A percentile compares a stretch with the other conserved stretches of the same genome.
Conservation (phyloP, 1,284 basidiomycete species). For the Ceratobasidium sp. region DNA sequence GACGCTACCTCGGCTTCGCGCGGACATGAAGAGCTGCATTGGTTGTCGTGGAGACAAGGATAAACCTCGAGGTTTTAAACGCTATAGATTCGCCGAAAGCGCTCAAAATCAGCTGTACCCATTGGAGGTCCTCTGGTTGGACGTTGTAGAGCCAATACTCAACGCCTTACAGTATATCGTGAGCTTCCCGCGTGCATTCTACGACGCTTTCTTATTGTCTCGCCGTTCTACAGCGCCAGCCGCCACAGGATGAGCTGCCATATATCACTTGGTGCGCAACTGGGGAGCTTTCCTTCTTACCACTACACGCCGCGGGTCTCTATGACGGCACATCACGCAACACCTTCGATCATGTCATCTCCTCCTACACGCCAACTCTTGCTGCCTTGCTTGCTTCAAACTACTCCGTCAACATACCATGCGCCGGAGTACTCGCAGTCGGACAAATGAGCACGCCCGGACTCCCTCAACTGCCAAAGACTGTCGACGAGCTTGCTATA, state of each 20-base stretch:
- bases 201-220: too few species aligned
- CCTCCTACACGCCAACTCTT: conserved; percentile 7
- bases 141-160: too few species aligned
- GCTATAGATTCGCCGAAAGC: too few species aligned
- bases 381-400: neutral
- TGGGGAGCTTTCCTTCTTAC: conserved; percentile 11
- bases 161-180: too few species aligned
- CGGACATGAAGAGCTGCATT: too few species aligned
- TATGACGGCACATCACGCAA: neutral
- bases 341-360: neutral
- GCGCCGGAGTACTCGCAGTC: conserved; percentile 2
- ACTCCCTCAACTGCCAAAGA: neutral
- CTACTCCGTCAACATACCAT: too few species aligned
- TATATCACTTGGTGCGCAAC: conserved; percentile 23
- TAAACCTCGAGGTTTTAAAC: too few species aligned
- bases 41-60: too few species aligned
- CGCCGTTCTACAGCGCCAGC: neutral
- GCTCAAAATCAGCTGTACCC: too few species aligned
- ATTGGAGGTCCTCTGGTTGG: too few species aligned
- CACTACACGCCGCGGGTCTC: conserved; percentile 6
- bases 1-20: too few species aligned
- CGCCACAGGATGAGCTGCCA: neutral
- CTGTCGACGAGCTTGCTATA: neutral
- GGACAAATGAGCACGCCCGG: neutral
- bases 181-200: too few species aligned